Base-by-base conservation (phyloP, 2,329 filamentous ascomycete genomes). In the Zymoseptoria passerinii region DNA sequence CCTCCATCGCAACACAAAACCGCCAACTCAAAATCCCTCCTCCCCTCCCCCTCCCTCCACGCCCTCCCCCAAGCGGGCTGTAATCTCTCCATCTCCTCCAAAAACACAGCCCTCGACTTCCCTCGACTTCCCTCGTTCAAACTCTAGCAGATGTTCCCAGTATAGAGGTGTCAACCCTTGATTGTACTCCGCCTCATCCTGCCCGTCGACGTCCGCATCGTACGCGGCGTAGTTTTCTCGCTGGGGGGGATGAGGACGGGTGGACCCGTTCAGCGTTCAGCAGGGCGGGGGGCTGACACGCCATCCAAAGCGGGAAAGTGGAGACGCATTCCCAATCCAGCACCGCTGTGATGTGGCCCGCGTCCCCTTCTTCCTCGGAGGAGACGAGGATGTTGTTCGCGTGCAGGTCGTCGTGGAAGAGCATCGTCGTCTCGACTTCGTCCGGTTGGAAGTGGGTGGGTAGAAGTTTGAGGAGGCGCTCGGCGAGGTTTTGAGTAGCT, bases 261-360 rank as follows among this genome's bases (percentile, higher is more conserved):
- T 44, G 7, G 19, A 8, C 18, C 55, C 49, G 9, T 52, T 13
- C n/a, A 57, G 16, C 49, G 9, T 52, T 13, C n/a, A 57, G 16
- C 4, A 57, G 28, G 4, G 49, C 28, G 7, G 55, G 50, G 48
- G 27, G 50, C 8, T 57, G 28, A 18, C 27, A 52, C 4, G 55
- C 55, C 50, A 44, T 57, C 55, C 55, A 57, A 7, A 52, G 13
- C 10, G 55, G 55, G 7, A 52, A 6, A 4, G 18, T 16, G 44
- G 49, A 52, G n/a, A 57, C 55, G 50, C 52, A 59, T n/a, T 61
- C 60, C 57, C 60, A 61, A 28, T 61, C 60, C 3, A 61, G 50
- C 23, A 59, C 9, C 8, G 23, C 60, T 5, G 28, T 53, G 8
- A 61, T 50, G n/a, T 16, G 56, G 1, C 49, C 56, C 5, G 19